These are phyloP conservation scores for Hypoxylon sp. DNA, from an alignment of 2,329 filamentous ascomycete genomes.

Conservation along the genomic window DNA sequence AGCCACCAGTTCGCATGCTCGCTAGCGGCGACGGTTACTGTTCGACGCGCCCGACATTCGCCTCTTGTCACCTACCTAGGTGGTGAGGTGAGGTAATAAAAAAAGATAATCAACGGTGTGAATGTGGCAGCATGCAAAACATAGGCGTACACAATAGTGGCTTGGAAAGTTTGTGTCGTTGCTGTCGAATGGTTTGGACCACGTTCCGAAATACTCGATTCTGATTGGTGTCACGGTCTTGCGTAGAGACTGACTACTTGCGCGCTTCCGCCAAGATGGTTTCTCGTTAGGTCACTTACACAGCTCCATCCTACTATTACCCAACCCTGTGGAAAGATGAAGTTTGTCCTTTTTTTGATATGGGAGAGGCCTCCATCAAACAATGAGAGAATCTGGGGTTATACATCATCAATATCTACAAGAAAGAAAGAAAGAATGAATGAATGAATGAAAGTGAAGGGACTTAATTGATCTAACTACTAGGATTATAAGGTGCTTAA, in stretches of 20 bases:
- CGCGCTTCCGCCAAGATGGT: conserved; percentile 32
- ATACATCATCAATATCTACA: neutral
- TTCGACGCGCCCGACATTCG: conserved; percentile 17
- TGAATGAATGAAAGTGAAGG: neutral
- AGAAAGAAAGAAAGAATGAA: neutral
- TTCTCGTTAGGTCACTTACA: conserved; percentile 24
- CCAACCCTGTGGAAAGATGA: conserved; percentile 8
- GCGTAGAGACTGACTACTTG: conserved; percentile 11
- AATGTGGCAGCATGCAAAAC: conserved; percentile 17
- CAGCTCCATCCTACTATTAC: conserved; percentile 15
- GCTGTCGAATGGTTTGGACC: conserved; percentile 32
- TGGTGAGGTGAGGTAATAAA: conserved; percentile 9
- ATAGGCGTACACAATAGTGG: conserved; percentile 19
- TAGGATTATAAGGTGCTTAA: conserved; percentile 25
- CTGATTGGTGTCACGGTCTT: conserved; percentile 30
- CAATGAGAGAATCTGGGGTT: neutral
- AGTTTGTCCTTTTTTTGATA: conserved; percentile 1
- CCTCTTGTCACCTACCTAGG: conserved; percentile 11
- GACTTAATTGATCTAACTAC: conserved; percentile 1
- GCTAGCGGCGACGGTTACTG: conserved; percentile 10
- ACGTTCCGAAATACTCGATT: conserved; percentile 31
- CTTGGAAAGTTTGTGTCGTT: conserved; percentile 6
- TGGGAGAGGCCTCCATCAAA: neutral
- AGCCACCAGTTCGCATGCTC: conserved; percentile 11
- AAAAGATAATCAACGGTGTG: conserved; percentile 3